Conservation (phyloP, 2,329 filamentous ascomycete genomes). For the Macroventuria anomochaeta region DNA sequence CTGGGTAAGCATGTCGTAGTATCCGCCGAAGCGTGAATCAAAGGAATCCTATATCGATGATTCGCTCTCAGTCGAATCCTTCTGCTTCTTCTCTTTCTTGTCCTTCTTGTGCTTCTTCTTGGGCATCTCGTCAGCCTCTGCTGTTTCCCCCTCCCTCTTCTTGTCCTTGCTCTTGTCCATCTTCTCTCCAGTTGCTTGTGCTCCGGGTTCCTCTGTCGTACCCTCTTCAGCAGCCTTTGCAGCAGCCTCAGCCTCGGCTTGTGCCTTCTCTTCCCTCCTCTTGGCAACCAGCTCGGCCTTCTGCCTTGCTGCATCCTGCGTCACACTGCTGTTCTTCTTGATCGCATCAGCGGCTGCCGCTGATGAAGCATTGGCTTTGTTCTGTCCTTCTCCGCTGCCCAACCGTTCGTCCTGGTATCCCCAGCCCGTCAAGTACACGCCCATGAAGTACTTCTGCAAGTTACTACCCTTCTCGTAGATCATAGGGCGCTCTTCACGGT, state of each 20-base stretch:
- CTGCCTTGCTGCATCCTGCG: constrained; percentile 25
- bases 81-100: constrained; percentile 1
- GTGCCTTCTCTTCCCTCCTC: constrained; percentile 24
- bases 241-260: constrained; percentile 16
- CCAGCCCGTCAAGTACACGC: constrained; percentile 71
- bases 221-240: constrained; percentile 6
- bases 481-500: constrained; percentile 60
- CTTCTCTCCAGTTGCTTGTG: neutral
- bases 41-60: neutral
- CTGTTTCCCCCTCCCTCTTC: constrained; percentile 4
- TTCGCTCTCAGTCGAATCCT: neutral
- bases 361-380: constrained; percentile 72
- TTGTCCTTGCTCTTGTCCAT: constrained; percentile 3
- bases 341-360: constrained; percentile 70
- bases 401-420: constrained; percentile 68
- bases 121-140: neutral
- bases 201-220: neutral
- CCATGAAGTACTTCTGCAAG: constrained; percentile 67
- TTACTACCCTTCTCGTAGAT: constrained; percentile 57
- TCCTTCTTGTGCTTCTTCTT: constrained; percentile 15
- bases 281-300: constrained; percentile 32
- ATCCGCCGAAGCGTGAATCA: neutral
- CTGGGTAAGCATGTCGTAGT: neutral
- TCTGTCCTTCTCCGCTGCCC: constrained; percentile 67
- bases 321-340: constrained; percentile 48